Conservation (phyloP, 768 basidiomycete genomes). For the Boletus rubescentipes region DNA sequence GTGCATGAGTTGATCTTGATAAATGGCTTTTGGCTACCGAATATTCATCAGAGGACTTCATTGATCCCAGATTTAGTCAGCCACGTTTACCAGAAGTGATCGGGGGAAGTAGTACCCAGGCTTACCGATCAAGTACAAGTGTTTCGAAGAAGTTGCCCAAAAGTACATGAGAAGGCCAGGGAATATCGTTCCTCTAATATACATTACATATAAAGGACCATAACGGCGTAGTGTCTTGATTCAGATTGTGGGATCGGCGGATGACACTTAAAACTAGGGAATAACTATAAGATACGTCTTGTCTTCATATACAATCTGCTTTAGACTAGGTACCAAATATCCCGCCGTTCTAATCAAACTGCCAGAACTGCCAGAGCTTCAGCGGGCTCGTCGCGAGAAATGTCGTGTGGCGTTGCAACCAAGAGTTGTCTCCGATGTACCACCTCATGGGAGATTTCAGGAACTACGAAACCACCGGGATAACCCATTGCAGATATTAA, state of each 20-base stretch:
- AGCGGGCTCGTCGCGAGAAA: slow-evolving; percentile 21
- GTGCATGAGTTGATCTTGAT: background rate
- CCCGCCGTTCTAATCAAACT: slow-evolving; percentile 5
- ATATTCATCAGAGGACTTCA: background rate
- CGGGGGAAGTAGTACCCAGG: background rate
- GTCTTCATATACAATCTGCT: background rate
- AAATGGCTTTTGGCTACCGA: background rate
- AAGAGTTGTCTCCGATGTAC: slow-evolving; percentile 23
- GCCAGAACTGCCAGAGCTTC: slow-evolving; percentile 20
- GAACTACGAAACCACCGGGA: slow-evolving; percentile 30
- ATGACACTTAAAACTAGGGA: background rate
- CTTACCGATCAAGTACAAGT: no score
- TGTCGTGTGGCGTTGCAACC: slow-evolving; percentile 25
- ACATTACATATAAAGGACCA: no score
- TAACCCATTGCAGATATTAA: slow-evolving; percentile 50
- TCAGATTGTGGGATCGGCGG: background rate
- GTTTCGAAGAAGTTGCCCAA: background rate
- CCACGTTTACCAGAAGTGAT: no score
- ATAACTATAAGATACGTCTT: background rate
- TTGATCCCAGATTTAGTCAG: no score
- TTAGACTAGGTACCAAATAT: no score
- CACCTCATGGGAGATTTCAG: slow-evolving; percentile 23
- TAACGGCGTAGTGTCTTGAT: background rate
- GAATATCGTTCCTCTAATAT: no score
- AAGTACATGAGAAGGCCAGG: no score